Evolutionary conservation across 371 early-diverging fungal species (phyloP), one percentile per base, ranked within the genome.

Genomic region (Apophysomyces elegans): DNA sequence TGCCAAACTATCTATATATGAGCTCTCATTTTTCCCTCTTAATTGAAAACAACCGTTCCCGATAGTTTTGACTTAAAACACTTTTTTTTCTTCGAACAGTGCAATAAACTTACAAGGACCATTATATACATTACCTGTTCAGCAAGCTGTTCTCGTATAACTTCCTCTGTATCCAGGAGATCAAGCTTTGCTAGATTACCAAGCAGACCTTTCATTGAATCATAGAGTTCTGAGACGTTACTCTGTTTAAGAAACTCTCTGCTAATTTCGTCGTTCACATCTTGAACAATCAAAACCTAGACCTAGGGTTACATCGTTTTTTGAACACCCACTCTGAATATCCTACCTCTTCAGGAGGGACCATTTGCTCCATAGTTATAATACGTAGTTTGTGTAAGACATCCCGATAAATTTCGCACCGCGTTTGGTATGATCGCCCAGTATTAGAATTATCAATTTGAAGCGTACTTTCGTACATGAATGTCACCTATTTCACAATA

Each of bases 221-320:
- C 97, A 86, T 98, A 99, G 35, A 98, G 80, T 7, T 89, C 90
- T 69, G 99, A 94, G 32, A 96, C 97, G 75, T 98, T 99, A 59
- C 96, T 96, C 76, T 99, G 99, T 72, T 95, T 95, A 66, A 97
- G 83, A 63, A 92, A 91, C 78, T 99, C 99, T 61, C 96, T 89
- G 9, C 98, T 95, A 75, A 99, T 92, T 80, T 98, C 98, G 46
- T 99, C 99, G 70, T 99, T 96, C 60, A 99, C 99, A 80, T 99
- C 96, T 74, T 98, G 95, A n/a, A 97, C 93, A 58, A 99, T 87
- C 37, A 99, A 85, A 9, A 98, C 54, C 67, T 67, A 46, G 9
- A 18, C n/a, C 0, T 47, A 26, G 12, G 45, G 5, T 54, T 7
- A 58, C 41, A 66, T 13, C 56, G 13, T 35, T 26, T 54, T 4